Evolutionary conservation across 345 rosid genomes (phyloP).

Genomic region (Lumnitzera littorea): DNA sequence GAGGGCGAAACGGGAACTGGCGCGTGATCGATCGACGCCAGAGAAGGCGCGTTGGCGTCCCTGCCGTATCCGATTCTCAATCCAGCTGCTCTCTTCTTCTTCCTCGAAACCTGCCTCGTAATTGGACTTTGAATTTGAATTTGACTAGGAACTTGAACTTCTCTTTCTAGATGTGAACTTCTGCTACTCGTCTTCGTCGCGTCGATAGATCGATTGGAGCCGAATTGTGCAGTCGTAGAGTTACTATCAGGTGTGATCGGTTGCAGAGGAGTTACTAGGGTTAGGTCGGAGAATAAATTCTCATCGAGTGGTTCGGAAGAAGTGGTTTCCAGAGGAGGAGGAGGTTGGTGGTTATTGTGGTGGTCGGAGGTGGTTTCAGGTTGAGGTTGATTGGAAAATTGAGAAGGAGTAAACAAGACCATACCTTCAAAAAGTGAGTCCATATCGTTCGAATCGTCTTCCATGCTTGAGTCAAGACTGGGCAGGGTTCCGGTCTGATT

Average conservation of each 20-base stretch:
- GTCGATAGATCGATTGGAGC: slow-evolving; percentile 3
- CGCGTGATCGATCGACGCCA: slow-evolving; percentile 16
- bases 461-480: slow-evolving; percentile 11
- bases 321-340: slow-evolving; percentile 4
- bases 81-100: slow-evolving; percentile 70
- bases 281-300: slow-evolving; percentile 73
- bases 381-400: slow-evolving; percentile 13
- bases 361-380: not conserved
- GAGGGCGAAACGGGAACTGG: slow-evolving; percentile 2
- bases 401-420: slow-evolving; percentile 63
- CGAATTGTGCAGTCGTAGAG: slow-evolving; percentile 11
- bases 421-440: slow-evolving; percentile 89
- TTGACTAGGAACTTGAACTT: not conserved
- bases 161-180: slow-evolving; percentile 1
- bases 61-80: slow-evolving; percentile 77
- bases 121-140: not conserved
- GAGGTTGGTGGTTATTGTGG: slow-evolving; percentile 5
- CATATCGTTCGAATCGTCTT: slow-evolving; percentile 38
- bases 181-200: not conserved
- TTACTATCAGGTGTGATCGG: slow-evolving; percentile 9
- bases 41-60: slow-evolving; percentile 13
- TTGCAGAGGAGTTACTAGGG: slow-evolving; percentile 33
- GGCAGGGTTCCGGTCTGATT: slow-evolving; percentile 6
- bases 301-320: slow-evolving; percentile 64
- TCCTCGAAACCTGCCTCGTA: slow-evolving; percentile 51